Evolutionary conservation across 2,329 filamentous ascomycete genomes (phyloP), one percentile per base, ranked within the genome.

Genomic region (Trichoderma aggressivum): DNA sequence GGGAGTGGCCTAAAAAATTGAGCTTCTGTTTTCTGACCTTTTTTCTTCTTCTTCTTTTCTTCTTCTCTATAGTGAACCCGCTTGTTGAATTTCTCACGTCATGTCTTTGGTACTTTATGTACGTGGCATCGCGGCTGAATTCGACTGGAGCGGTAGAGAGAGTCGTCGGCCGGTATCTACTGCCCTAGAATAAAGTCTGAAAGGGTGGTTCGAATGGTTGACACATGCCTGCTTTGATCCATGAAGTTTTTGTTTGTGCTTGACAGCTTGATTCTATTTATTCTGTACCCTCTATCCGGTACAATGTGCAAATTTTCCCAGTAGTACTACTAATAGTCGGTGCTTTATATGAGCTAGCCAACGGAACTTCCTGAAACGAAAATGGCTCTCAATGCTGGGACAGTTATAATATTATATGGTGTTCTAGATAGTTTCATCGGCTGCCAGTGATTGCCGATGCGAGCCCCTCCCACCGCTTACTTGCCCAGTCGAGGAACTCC

Each of bases 131-230:
- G 88, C 85, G 82, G 80, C 77, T 81, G 80, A 81, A 81, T 81
- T 75, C 75, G 73, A 80, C 82, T 82, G 84, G 87, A 86, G 89
- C 87, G 90, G 86, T 80, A 92, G 89, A 92, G 83, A 76, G 81
- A 88, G 76, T 59, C 43, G 81, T 88, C 91, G 86, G 89, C 90
- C 90, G 90, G 91, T 94, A 94, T 94, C 91, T 94, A 90, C 91
- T 92, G 90, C 91, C 90, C 90, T 92, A 87, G 91, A 94, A 88
- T 90, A 82, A 83, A 82, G 80, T 85, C 85, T 93, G 91, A 93
- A 88, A 89, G 90, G 90, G 91, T 90, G 86, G 91, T 91, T 94
- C 91, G 91, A 92, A 91, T 90, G 89, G 89, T 90, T 87, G 90
- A 89, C 88, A 93, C 90, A 93, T 84, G 77, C 76, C 43, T 5